Conservation (phyloP, 1,284 basidiomycete species). For the Pascua sp. region DNA sequence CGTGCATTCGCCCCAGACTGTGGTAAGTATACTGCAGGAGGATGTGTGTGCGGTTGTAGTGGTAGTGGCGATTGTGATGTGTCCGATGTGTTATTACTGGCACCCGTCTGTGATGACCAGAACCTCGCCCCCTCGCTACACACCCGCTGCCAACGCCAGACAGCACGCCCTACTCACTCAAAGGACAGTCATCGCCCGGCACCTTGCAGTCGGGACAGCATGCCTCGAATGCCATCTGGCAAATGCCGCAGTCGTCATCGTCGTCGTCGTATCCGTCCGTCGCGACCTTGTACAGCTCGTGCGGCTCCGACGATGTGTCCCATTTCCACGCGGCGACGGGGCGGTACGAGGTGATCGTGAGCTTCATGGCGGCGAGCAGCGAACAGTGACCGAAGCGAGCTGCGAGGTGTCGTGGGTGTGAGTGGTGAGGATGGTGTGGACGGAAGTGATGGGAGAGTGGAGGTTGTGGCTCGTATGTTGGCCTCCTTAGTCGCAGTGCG, state of each 20-base stretch:
- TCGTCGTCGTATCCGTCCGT: slow-evolving; percentile 59
- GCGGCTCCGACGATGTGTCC: slow-evolving; percentile 41
- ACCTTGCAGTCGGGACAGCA: slow-evolving; percentile 91
- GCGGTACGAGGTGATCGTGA: slow-evolving; percentile 42
- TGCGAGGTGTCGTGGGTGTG: no score
- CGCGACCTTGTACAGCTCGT: slow-evolving; percentile 35
- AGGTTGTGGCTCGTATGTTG: no score
- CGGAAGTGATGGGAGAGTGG: background rate
- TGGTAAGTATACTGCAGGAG: background rate
- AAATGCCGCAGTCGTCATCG: slow-evolving; percentile 80
- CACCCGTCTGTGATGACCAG: no score
- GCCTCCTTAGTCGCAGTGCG: no score
- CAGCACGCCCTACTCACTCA: slow-evolving; percentile 61
- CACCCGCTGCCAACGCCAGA: no score
- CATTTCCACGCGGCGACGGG: slow-evolving; percentile 50
- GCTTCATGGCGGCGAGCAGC: slow-evolving; percentile 34
- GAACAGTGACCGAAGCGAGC: background rate
- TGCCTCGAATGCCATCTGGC: slow-evolving; percentile 82
- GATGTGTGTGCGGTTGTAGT: slow-evolving; percentile 1
- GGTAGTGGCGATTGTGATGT: no score
- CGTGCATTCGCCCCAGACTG: slow-evolving; percentile 89
- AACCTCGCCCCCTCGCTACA: no score
- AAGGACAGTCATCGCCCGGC: slow-evolving; percentile 92
- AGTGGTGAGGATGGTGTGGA: background rate
- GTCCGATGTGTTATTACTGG: no score